Percentiles rank a stretch among this genome's conserved stretches.
Conservation (phyloP, 2,329 filamentous ascomycete species). For the Xylaria sp. region DNA sequence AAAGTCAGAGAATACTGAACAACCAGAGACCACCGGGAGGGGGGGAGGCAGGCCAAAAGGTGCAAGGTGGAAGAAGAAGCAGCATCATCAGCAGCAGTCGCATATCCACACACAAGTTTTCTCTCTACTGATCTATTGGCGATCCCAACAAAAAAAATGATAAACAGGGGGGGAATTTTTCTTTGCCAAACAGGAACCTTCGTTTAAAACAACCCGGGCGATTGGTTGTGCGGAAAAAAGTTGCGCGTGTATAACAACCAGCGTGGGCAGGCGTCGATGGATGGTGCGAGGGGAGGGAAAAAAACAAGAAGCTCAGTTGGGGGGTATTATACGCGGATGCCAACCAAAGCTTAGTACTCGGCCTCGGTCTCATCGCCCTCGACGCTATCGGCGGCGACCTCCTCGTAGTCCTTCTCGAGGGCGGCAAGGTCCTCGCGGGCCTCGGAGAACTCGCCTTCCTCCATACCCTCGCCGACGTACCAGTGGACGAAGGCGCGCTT, state of each 20-base stretch:
- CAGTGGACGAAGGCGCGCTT: constrained; percentile 78
- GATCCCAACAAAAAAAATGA: constrained; percentile 12
- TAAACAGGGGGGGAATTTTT: not conserved
- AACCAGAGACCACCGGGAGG: not conserved
- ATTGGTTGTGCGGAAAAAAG: constrained; percentile 2
- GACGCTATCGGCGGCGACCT: constrained; percentile 75
- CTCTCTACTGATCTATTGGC: constrained; percentile 14
- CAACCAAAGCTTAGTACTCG: constrained; percentile 71
- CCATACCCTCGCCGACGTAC: constrained; percentile 90
- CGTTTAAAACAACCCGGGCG: constrained; percentile 11
- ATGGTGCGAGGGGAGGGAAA: too few species aligned
- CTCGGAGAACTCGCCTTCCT: constrained; percentile 88
- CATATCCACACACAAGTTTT: constrained; percentile 17
- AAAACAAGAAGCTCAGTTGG: constrained; percentile 10
- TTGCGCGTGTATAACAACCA: constrained; percentile 11
- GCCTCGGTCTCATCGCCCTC: constrained; percentile 65
- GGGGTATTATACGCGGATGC: constrained; percentile 36
- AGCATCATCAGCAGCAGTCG: too few species aligned
- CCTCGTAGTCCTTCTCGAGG: constrained; percentile 84
- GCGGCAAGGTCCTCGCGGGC: constrained; percentile 84
- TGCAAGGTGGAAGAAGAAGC: not conserved
- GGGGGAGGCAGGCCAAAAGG: too few species aligned
- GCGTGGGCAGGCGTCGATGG: constrained; percentile 11
- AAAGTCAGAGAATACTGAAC: too few species aligned
- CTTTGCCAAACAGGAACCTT: constrained; percentile 18